These are phyloP conservation scores for Biscutella laevigata DNA, from an alignment of 441 rosid genomes.

Conservation along the genomic window DNA sequence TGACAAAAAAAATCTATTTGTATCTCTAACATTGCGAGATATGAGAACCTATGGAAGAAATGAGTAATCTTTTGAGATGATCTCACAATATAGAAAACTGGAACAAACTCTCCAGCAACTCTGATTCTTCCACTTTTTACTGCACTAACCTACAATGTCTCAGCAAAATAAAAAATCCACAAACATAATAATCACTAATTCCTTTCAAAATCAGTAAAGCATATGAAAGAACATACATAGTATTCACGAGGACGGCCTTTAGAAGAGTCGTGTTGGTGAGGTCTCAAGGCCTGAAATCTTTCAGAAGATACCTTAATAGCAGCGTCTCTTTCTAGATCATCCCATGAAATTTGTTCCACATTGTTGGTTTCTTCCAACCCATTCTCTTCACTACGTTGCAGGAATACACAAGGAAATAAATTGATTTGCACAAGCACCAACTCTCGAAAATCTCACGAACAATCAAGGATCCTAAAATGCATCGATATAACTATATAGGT, in stretches of 20 bases:
- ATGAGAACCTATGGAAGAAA: slow-evolving; percentile 71
- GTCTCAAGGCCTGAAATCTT: slow-evolving; percentile 15
- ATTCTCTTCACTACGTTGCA: slow-evolving; percentile 17
- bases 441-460: background rate
- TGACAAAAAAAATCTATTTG: too few relatives aligned
- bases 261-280: slow-evolving; percentile 13
- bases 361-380: slow-evolving; percentile 5
- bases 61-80: slow-evolving; percentile 82
- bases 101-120: slow-evolving; percentile 70
- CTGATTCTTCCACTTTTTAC: slow-evolving; percentile 76
- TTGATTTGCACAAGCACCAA: background rate
- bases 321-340: slow-evolving; percentile 27
- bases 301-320: slow-evolving; percentile 19
- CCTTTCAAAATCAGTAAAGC: background rate
- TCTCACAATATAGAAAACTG: slow-evolving; percentile 65
- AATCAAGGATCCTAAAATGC: background rate
- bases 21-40: too few relatives aligned
- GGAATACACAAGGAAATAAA: background rate
- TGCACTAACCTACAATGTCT: slow-evolving; percentile 51
- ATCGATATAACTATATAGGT: too few relatives aligned
- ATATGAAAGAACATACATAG: slow-evolving; percentile 37
- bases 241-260: slow-evolving; percentile 77
- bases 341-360: slow-evolving; percentile 24
- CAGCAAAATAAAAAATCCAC: background rate
- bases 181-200: background rate